Base-by-base conservation (phyloP, 176 grass and related monocot species). In the Microstegium vimineum region DNA sequence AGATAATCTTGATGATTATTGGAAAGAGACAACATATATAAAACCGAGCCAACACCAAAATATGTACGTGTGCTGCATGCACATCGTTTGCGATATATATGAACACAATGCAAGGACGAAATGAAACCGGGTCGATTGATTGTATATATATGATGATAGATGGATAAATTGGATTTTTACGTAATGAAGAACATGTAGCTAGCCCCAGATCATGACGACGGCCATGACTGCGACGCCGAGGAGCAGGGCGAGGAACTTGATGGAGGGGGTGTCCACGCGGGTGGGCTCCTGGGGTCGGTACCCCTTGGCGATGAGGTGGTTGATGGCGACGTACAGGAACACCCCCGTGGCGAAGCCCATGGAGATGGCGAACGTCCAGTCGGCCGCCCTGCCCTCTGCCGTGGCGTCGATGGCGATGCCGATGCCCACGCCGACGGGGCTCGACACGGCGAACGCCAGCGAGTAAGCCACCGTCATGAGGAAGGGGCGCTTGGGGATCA, bases 271-370 rank as follows among this genome's bases (percentile, higher is more conserved):
- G 84, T 97, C 94, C 8, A 81, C 82, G 80, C 68, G 69, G 76
- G 13, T 89, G 31, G 90, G 83, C 10, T 69, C 25, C 4, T 87
- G 78, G 0, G 90, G 78, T 5, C 71, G 93, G 77, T 90, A 97
- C 0, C 92, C 94, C 81, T 92, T 92, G 68, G 84, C 86, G 46
- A 94, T 92, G 31, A 97, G 87, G 83, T 97, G 92, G 78, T 97
- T 97, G 47, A 92, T 75, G 16, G 92, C 88, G 8, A 97, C 90
- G 28, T 94, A 94, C 46, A 97, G 18, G 81, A 97, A 97, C 18
- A 97, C 88, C 12, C 94, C 92, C 0, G 83, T 89, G 42, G 88
- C 90, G 66, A 94, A 80, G 1, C 83, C 83, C 94, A 90, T 90
- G 71, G 94, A 89, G 80, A 97, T 74, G 54, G 86, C 90, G 20